Evolutionary conservation across 352 stramenopile genomes (phyloP).

Genomic region (Phytophthora sp.): DNA sequence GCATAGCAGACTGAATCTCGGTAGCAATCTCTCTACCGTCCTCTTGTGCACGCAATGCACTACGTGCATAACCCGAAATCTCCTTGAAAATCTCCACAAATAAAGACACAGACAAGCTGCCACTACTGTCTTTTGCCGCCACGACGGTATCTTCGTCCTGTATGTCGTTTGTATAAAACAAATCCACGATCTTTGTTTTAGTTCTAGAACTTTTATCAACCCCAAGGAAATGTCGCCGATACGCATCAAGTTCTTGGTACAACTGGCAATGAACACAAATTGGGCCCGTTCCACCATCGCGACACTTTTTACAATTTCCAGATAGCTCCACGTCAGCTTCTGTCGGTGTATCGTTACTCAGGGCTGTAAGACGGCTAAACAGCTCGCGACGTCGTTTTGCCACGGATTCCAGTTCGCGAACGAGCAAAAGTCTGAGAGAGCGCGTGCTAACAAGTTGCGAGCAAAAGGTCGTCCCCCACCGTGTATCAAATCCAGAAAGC

Average conservation of each 20-base stretch:
- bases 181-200: conserved; percentile 15
- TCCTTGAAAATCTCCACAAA: conserved; percentile 74
- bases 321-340: conserved; percentile 60
- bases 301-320: conserved; percentile 73
- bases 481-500: conserved; percentile 47
- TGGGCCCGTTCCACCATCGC: conserved; percentile 58
- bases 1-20: conserved; percentile 41
- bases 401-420: conserved; percentile 56
- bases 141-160: conserved; percentile 17
- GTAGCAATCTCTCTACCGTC: conserved; percentile 8
- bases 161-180: conserved; percentile 21
- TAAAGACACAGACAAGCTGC: conserved; percentile 32
- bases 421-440: conserved; percentile 57
- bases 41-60: conserved; percentile 13
- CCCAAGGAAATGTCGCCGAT: conserved; percentile 61
- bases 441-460: conserved; percentile 47
- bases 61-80: conserved; percentile 39
- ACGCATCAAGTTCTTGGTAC: conserved; percentile 68
- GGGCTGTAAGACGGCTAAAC: conserved; percentile 39
- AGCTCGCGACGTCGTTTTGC: conserved; percentile 41
- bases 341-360: conserved; percentile 48
- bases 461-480: conserved; percentile 55
- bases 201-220: conserved; percentile 42
- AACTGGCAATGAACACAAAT: conserved; percentile 71
- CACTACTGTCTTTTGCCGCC: conserved; percentile 2